Evolutionary conservation across 108 stramenopile genomes (phyloP), one percentile per base, ranked within the genome.

Genomic region (Nitzschia palea): DNA sequence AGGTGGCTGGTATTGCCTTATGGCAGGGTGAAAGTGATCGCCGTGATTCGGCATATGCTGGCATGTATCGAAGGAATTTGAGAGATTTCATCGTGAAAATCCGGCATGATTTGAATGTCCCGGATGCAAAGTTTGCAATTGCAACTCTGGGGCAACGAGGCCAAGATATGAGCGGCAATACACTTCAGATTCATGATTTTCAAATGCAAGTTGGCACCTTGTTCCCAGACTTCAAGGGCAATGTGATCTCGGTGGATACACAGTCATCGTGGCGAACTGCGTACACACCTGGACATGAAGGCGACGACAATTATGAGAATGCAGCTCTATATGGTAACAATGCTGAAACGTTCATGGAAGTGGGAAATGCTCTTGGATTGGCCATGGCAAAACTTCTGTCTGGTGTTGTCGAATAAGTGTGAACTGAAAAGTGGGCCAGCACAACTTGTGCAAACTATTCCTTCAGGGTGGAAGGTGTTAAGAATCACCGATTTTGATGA

Each of bases 11-110:
- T 15, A 58, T 74, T 20, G 44, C 77, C 12, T 82, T 54, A 51
- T 82, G 81, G 81, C 81, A 82, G 20, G 81, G 77, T 2, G 74
- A 79, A 32, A 55, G 42, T 0, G 81, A 82, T 56, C 60, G 69
- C n/a, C 26, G 37, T 12, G 71, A 74, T 47, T 42, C 47, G 8
- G 67, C 43, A 1, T 61, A 67, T 40, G 59, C 57, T 4, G 18
- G 4, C 5, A 20, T 6, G 1, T 81, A 81, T 44, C 20, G 67
- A 20, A 4, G 26, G 12, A 77, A 81, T 37, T 62, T 81, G 22
- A 48, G 47, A 27, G 47, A 10, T 6, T 61, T 77, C 26, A 74
- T 81, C 43, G 34, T 32, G 9, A 32, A 62, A 15, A 32, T 81
- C 0, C 71, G 76, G 9, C 9, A 20, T 5, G 77, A 78, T 23